These are phyloP conservation scores for Wallacemonas sp. DNA, from an alignment of 208 protist genomes.

Conservation along the genomic window DNA sequence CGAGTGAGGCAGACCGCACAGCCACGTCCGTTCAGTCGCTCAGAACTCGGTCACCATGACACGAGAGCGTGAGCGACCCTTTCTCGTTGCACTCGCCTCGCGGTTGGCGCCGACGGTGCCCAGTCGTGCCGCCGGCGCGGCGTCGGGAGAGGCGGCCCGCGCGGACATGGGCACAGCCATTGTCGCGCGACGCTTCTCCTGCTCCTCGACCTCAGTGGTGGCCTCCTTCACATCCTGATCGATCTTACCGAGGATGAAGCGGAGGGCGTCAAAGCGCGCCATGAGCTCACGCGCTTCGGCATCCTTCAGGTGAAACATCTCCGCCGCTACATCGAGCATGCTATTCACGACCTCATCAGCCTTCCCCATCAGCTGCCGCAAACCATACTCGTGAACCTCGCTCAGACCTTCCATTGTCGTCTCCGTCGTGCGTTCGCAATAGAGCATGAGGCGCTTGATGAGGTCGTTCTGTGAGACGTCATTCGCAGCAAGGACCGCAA, in stretches of 20 bases:
- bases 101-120: conserved; percentile 18
- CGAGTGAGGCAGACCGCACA: conserved; percentile 4
- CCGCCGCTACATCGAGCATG: conserved; percentile 12
- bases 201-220: conserved; percentile 21
- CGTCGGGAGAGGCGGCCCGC: not conserved
- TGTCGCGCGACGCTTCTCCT: not conserved
- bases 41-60: conserved; percentile 11
- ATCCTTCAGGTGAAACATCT: conserved; percentile 29
- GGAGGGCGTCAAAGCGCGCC: conserved; percentile 32
- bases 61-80: conserved; percentile 10
- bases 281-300: conserved; percentile 32
- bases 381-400: conserved; percentile 21
- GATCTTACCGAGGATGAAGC: conserved; percentile 40
- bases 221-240: conserved; percentile 55
- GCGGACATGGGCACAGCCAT: not conserved
- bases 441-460: conserved; percentile 19
- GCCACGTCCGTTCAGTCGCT: too few species aligned
- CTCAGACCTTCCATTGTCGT: conserved; percentile 31
- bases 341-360: conserved; percentile 11
- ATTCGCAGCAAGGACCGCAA: conserved; percentile 6
- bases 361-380: conserved; percentile 24
- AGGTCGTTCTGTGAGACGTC: conserved; percentile 14
- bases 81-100: conserved; percentile 15
- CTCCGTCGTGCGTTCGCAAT: conserved; percentile 11
- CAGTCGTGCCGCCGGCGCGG: not conserved